Base-by-base conservation (phyloP, 179 eudicot species). In the Silene noctiflora region DNA sequence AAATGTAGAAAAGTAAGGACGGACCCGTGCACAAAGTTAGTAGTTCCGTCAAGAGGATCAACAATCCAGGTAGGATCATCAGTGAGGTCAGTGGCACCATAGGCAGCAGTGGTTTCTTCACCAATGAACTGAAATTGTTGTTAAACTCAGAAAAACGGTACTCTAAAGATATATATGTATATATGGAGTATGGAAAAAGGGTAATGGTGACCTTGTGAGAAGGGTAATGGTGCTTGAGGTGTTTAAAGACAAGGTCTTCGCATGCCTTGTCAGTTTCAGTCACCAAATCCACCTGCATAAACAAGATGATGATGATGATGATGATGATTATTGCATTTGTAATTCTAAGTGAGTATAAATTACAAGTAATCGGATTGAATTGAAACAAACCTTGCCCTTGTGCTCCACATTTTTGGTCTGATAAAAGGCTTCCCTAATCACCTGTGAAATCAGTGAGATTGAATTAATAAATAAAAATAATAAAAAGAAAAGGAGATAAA, bases 31-130 rank as follows among this genome's bases (percentile, higher is more conserved):
- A 95, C 99, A 82, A 93, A 95, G 78, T 95, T 95, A 66, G 94
- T 93, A 21, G 99, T 95, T 60, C 99, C 99, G 79, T 95, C 97
- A 74, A 95, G 85, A 46, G 97, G 97, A 86, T 95, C 99, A 73
- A 95, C 99, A 68, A 95, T 93, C 99, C 99, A 95, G 22, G 93
- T 95, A 1, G 97, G 99, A 44, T 90, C 91, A 83, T 95, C 95
- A 0, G 97, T 93, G 78, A 91, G 84, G 84, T 95, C 97, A 4
- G 89, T 63, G 63, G 83, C 88, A 68, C 99, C 97, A 85, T 39
- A 64, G 51, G 96, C 94, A 83, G 99, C 95, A 25, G 97, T 85
- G 46, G 97, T 93, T 89, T 95, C 99, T 79, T 95, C 99, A 65
- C 97, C 99, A 75, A 95, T 91, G 83, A 91, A 95, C 99, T 93